These are phyloP conservation scores for Lactarius indigo DNA, from an alignment of 768 basidiomycete genomes.

Conservation along the genomic window DNA sequence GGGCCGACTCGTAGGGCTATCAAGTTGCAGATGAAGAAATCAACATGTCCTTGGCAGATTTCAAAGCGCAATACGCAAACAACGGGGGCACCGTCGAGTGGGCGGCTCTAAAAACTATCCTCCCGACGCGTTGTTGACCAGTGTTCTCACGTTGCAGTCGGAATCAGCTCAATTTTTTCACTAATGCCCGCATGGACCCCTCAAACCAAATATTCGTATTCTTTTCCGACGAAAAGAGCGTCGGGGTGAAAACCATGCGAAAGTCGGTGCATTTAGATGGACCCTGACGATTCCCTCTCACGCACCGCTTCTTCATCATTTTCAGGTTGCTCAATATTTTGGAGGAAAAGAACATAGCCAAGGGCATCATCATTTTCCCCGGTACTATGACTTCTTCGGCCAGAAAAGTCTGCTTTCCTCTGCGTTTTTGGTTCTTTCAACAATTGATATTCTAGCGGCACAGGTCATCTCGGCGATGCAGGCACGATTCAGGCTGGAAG, in stretches of 20 bases:
- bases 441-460: not conserved
- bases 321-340: conserved; percentile 80
- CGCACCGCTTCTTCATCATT: not conserved
- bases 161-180: conserved; percentile 85
- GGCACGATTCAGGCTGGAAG: conserved; percentile 82
- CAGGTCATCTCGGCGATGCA: conserved; percentile 94
- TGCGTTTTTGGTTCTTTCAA: not conserved
- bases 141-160: conserved; percentile 52
- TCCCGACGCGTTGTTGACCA: not conserved
- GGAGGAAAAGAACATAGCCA: conserved; percentile 85
- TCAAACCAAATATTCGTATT: conserved; percentile 87
- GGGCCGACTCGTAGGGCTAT: conserved; percentile 65
- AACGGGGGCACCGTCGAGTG: conserved; percentile 81
- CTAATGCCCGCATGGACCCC: conserved; percentile 62
- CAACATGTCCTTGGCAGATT: conserved; percentile 77
- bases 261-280: conserved; percentile 55
- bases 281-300: conserved; percentile 1
- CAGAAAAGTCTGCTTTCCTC: conserved; percentile 65
- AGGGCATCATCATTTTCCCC: conserved; percentile 93
- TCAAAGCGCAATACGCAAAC: conserved; percentile 70
- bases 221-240: conserved; percentile 93
- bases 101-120: conserved; percentile 33
- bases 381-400: conserved; percentile 97
- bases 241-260: conserved; percentile 96
- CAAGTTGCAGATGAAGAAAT: conserved; percentile 94